phyloP scores from a whole-genome alignment of 2,329 filamentous ascomycete genomes.

The Talaromyces sp. region DNA sequence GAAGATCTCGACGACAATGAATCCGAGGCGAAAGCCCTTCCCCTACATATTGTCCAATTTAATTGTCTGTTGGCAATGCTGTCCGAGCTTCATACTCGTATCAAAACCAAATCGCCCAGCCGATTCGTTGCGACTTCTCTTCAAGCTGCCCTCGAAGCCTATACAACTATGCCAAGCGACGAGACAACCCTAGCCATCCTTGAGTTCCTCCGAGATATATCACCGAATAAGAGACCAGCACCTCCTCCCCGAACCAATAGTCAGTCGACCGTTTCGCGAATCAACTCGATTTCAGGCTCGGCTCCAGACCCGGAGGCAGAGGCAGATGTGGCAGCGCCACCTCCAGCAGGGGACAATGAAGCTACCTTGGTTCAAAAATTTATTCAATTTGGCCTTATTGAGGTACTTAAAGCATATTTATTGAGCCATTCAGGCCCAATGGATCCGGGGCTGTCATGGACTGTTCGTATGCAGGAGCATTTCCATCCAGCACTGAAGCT shows the following conservation, averaged over 20 bases:
- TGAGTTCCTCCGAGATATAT: constrained; percentile 60
- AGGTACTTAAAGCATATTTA: constrained; percentile 64
- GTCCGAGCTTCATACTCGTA: constrained; percentile 60
- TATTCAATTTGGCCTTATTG: constrained; percentile 64
- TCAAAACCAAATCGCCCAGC: constrained; percentile 66
- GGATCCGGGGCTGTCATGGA: constrained; percentile 48
- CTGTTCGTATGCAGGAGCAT: constrained; percentile 59
- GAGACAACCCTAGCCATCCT: constrained; percentile 61
- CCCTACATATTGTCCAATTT: constrained; percentile 22
- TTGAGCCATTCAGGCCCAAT: constrained; percentile 41
- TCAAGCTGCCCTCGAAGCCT: constrained; percentile 63
- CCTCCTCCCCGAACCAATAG: constrained; percentile 62
- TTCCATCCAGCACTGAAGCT: constrained; percentile 56
- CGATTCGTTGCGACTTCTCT: constrained; percentile 66
- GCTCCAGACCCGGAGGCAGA: constrained; percentile 64
- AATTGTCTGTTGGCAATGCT: constrained; percentile 50
- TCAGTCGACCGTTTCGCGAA: constrained; percentile 44
- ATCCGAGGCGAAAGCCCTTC: constrained; percentile 14
- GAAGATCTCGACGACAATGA: constrained; percentile 28
- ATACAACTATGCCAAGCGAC: constrained; percentile 58
- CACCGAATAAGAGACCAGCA: constrained; percentile 60
- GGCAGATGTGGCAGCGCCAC: constrained; percentile 46
- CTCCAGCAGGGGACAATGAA: constrained; percentile 50
- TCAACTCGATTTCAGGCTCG: constrained; percentile 28
- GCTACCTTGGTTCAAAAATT: constrained; percentile 55